These are phyloP conservation scores for Pascua guehoae DNA, from an alignment of 1,284 basidiomycete species.

Conservation along the genomic window DNA sequence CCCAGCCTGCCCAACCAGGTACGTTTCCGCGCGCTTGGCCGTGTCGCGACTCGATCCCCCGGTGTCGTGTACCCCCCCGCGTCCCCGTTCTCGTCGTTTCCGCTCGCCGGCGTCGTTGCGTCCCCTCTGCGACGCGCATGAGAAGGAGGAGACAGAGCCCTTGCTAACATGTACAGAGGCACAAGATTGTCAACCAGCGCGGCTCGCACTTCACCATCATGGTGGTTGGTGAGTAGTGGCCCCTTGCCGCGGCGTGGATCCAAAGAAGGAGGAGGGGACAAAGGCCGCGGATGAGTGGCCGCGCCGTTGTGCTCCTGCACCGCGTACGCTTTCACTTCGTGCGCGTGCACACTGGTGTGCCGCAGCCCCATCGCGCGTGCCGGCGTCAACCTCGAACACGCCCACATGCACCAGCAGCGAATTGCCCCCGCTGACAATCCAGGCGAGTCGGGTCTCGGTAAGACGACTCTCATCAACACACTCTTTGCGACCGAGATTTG, in stretches of 20 bases:
- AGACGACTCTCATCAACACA: slow-evolving; percentile 97
- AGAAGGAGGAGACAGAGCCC: not conserved
- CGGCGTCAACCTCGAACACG: not conserved
- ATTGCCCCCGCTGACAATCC: slow-evolving; percentile 8
- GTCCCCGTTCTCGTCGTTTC: too few species aligned
- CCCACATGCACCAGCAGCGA: not conserved
- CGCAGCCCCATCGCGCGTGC: not conserved
- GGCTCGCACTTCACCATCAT: slow-evolving; percentile 99
- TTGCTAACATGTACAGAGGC: slow-evolving; percentile 59
- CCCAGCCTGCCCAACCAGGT: slow-evolving; percentile 97
- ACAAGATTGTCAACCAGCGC: slow-evolving; percentile 94
- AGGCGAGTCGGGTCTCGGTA: slow-evolving; percentile 93
- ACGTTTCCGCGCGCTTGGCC: slow-evolving; percentile 25
- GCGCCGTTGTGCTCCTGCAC: too few species aligned
- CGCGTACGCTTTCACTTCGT: too few species aligned
- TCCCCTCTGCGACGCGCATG: too few species aligned
- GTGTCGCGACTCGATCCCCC: not conserved
- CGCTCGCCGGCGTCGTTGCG: too few species aligned
- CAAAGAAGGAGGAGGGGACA: too few species aligned
- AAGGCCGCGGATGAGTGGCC: too few species aligned
- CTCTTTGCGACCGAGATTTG: slow-evolving; percentile 98
- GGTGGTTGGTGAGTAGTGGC: slow-evolving; percentile 78
- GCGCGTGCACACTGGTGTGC: too few species aligned
- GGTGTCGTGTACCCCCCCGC: not conserved
- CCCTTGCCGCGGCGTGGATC: too few species aligned